Evolutionary conservation across 208 protist species (phyloP).

Genomic region (Leishmania braziliensis): DNA sequence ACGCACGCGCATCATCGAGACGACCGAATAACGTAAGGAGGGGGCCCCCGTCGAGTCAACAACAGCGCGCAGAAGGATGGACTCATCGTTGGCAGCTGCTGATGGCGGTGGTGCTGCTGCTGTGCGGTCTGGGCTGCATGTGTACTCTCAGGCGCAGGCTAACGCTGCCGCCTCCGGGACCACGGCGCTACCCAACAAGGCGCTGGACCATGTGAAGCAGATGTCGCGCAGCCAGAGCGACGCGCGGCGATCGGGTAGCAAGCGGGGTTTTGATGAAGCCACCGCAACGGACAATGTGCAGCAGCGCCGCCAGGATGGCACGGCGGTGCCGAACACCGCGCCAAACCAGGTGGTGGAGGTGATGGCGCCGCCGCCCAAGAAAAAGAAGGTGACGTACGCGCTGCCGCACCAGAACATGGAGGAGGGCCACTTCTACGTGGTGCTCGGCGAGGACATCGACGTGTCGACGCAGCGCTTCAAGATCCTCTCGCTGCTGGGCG

Average conservation of each 20-base stretch:
- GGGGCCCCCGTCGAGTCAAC: neutral
- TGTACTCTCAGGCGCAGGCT: slow-evolving; percentile 20
- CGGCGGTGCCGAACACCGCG: slow-evolving; percentile 15
- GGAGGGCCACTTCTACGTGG: slow-evolving; percentile 91
- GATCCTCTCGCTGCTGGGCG: slow-evolving; percentile 87
- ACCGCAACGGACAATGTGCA: slow-evolving; percentile 51
- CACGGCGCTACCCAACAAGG: slow-evolving; percentile 18
- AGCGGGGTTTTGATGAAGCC: slow-evolving; percentile 71
- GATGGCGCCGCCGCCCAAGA: slow-evolving; percentile 40
- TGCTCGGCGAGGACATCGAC: slow-evolving; percentile 89
- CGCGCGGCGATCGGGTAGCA: slow-evolving; percentile 71
- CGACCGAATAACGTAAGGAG: neutral
- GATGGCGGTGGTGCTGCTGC: neutral
- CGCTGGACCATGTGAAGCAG: slow-evolving; percentile 27
- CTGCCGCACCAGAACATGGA: slow-evolving; percentile 87
- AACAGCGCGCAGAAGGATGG: slow-evolving; percentile 7
- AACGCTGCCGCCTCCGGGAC: slow-evolving; percentile 12
- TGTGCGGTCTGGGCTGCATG: slow-evolving; percentile 18
- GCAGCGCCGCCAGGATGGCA: slow-evolving; percentile 21
- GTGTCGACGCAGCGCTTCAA: slow-evolving; percentile 87
- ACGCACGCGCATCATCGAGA: neutral
- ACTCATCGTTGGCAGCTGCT: slow-evolving; percentile 17
- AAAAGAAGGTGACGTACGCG: slow-evolving; percentile 88
- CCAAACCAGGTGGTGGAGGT: slow-evolving; percentile 51
- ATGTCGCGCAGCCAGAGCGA: slow-evolving; percentile 28